phyloP scores from a whole-genome alignment of 352 stramenopile species.

The Pythium graminicola region DNA sequence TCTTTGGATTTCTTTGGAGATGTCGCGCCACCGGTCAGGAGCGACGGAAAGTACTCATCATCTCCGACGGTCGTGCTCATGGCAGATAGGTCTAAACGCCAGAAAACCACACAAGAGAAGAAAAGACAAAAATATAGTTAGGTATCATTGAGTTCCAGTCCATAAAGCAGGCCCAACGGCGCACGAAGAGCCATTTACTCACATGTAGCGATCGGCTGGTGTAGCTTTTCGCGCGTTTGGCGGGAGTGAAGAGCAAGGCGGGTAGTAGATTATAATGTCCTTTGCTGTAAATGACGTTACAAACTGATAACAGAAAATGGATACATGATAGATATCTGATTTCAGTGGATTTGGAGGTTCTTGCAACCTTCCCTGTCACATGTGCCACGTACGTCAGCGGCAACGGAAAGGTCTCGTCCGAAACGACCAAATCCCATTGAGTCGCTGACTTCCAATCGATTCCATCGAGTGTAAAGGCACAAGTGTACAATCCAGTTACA shows the following conservation, averaged over 20 bases:
- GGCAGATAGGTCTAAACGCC: not conserved
- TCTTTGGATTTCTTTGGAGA: constrained; percentile 51
- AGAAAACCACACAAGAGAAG: not conserved
- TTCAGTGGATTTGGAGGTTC: constrained; percentile 2
- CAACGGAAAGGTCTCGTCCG: not conserved
- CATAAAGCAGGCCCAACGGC: not conserved
- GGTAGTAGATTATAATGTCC: constrained; percentile 10
- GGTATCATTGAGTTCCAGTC: too few relatives aligned
- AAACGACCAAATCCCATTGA: not conserved
- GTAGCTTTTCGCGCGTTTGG: constrained; percentile 22
- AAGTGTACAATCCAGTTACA: too few relatives aligned
- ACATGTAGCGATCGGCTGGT: constrained; percentile 11
- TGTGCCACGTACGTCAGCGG: constrained; percentile 4
- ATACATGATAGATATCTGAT: not conserved
- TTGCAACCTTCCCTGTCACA: not conserved
- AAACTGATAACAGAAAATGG: constrained; percentile 3
- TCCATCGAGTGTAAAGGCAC: not conserved
- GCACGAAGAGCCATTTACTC: constrained; percentile 1
- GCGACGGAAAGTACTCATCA: constrained; percentile 71
- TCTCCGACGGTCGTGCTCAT: constrained; percentile 30
- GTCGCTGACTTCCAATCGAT: not conserved
- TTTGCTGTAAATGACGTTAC: constrained; percentile 1
- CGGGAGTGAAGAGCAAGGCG: not conserved
- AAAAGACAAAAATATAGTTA: too few relatives aligned
- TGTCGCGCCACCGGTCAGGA: constrained; percentile 50